Base-by-base conservation (phyloP, 306 rosid genomes). In the Hylodesmum podocarpum region DNA sequence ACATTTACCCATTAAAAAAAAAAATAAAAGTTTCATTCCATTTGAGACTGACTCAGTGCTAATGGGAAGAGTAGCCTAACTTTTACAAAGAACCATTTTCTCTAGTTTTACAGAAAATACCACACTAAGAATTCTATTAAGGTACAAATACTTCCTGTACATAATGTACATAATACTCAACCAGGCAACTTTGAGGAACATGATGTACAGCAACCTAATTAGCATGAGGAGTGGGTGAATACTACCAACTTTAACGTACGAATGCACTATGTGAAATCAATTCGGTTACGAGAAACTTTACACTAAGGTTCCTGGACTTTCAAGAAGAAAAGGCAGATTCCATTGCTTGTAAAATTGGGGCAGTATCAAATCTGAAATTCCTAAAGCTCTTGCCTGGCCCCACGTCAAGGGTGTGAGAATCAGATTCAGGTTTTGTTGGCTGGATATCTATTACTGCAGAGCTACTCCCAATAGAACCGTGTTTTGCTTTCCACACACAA, bases 401-500 rank as follows among this genome's bases (percentile, higher is more conserved):
- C 13, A 51, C n/a, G 51, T 83, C 85, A 53, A 75, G 28, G 75
- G 74, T 21, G 39, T 41, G 85, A 76, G 78, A 73, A 37, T 84
- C 96, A 55, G 89, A 62, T 75, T 95, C 97, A 8, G 85, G 78
- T 75, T 80, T 88, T 19, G 77, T 71, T 13, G 85, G 53, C 66
- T 89, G 97, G 93, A 50, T 83, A 64, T 92, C 97, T 13, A 70
- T 73, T 22, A 84, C 4, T 36, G 75, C 49, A 47, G 90, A 70
- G 77, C 78, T 83, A 82, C 88, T 89, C 78, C 97, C 93, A 9
- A 24, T 82, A 4, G 89, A 90, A 76, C 78, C 62, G 82, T 76
- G 88, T 82, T 91, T 95, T 6, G 94, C 96, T 74, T 87, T 95
- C 97, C 97, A 95, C 71, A 92, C 89, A 28, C 83, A 81, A 55